Base-by-base conservation (phyloP, 2,329 filamentous ascomycete species). In the Scedosporium dehoogii region DNA sequence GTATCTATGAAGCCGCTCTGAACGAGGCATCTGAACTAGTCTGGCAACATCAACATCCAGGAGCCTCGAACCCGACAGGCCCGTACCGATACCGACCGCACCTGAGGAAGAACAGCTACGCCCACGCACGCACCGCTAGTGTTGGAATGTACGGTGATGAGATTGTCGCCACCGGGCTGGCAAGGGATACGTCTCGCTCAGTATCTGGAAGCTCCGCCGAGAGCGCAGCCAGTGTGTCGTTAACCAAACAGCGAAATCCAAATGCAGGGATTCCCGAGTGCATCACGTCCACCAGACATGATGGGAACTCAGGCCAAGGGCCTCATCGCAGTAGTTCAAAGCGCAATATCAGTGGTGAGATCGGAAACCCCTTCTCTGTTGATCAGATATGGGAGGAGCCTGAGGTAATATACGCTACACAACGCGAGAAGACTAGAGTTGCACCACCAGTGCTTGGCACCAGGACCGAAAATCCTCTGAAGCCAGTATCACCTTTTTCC, bases 341-440 rank as follows among this genome's bases (percentile, higher is more conserved):
- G 73, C 82, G 89, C 64, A 89, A 89, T 67, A 82, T 86, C 69
- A 91, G 87, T 70, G 87, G 86, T 21, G 86, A 89, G 69, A 75
- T 87, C 63, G 78, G 82, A 67, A 83, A 80, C 61, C 82, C 86
- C 1, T 92, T 91, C 71, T 88, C 87, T 1, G 85, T 87, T 41
- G 88, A 92, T 70, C 86, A 90, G 70, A 92, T 97, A 64, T 97
- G 91, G 80, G 92, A 97, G 73, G 93, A 97, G 71, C 89, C 91
- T 1, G 85, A 89, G 69, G 79, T 72, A 33, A 67, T 71, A 61
- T 62, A 71, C 16, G 65, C 66, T 14, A 59, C 64, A 25, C 48
- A 18, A 23, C 57, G 41, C 14, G 12, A 48, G 62, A 53, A 67
- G 14, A 51, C 76, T 21, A 74, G 75, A 63, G 70, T 78, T 48